phyloP scores from a whole-genome alignment of 495 filamentous ascomycete species.

The Rhypophila decipiens region DNA sequence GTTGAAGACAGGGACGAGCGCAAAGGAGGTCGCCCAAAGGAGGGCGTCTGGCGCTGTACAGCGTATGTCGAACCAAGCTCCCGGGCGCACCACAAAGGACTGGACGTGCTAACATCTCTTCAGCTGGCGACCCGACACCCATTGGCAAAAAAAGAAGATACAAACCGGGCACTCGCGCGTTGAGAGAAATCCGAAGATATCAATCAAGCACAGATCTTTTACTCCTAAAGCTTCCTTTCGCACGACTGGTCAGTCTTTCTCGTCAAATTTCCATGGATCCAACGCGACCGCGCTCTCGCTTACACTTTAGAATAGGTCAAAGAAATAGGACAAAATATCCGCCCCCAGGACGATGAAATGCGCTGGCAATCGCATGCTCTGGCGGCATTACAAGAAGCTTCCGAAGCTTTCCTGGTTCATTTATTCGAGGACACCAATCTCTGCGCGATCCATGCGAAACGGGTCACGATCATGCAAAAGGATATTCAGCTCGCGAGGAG shows the following conservation, averaged over 20 bases:
- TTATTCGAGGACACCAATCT: constrained; percentile 94
- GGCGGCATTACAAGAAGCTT: constrained; percentile 80
- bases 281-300: neutral
- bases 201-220: constrained; percentile 79
- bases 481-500: constrained; percentile 86
- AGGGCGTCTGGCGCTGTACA: constrained; percentile 15
- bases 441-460: constrained; percentile 90
- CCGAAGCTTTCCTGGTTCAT: constrained; percentile 89
- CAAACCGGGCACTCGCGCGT: constrained; percentile 74
- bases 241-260: constrained; percentile 59
- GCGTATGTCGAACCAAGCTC: constrained; percentile 14
- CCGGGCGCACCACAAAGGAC: neutral
- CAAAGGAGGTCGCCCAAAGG: too few species aligned
- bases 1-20: too few species aligned
- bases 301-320: constrained; percentile 51
- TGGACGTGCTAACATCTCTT: constrained; percentile 1
- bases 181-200: constrained; percentile 80
- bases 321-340: constrained; percentile 63
- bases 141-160: constrained; percentile 60
- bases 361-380: constrained; percentile 94
- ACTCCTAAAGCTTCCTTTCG: constrained; percentile 75
- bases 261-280: neutral
- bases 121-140: constrained; percentile 70
- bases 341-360: constrained; percentile 51
- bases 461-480: constrained; percentile 97